phyloP scores from a whole-genome alignment of 148 eudicot genomes.

The Vaccinium myrtillus region DNA sequence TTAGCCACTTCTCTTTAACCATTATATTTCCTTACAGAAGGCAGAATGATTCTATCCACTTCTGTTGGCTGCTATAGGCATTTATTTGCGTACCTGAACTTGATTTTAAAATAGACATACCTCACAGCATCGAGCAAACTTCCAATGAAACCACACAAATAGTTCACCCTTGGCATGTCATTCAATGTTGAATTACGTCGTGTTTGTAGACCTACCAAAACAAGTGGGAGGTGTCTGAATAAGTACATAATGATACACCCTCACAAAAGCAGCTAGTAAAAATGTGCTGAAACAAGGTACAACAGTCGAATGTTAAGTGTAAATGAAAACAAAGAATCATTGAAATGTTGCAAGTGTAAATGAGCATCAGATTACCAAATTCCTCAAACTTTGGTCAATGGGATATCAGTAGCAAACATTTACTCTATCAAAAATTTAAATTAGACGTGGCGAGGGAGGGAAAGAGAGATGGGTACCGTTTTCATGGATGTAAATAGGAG shows the following conservation, averaged over 20 bases:
- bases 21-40: background rate
- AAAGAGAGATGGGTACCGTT: conserved; percentile 34
- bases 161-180: conserved; percentile 24
- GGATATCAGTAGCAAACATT: conserved; percentile 19
- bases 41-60: background rate
- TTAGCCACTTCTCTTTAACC: background rate
- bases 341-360: background rate
- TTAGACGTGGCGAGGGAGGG: conserved; percentile 25
- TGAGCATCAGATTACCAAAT: background rate
- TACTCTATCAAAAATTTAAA: background rate
- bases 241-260: background rate
- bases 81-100: background rate
- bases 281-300: background rate
- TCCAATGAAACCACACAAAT: conserved; percentile 9
- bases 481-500: conserved; percentile 48
- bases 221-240: background rate
- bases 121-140: conserved; percentile 42
- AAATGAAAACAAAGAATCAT: background rate
- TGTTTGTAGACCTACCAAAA: conserved; percentile 38
- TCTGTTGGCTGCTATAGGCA: background rate
- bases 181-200: conserved; percentile 17
- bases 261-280: background rate
- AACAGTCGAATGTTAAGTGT: background rate
- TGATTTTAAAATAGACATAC: conserved; percentile 19
- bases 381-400: background rate